Base-by-base conservation (phyloP, 164 flowering plant genomes). In the Vitis amurensis region DNA sequence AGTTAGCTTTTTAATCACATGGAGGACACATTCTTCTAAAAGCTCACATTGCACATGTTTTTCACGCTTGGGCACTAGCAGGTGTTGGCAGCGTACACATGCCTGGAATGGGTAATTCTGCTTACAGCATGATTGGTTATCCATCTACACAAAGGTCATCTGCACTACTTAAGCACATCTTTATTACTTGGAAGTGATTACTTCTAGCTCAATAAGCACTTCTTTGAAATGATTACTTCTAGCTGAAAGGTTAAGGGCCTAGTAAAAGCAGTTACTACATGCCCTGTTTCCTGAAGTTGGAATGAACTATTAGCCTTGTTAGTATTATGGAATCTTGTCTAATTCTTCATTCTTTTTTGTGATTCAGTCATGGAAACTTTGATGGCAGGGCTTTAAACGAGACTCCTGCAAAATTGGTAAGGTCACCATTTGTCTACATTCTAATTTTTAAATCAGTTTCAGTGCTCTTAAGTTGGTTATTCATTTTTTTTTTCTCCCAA, bases 1-100 rank as follows among this genome's bases (percentile, higher is more conserved):
- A 63, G 68, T 66, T 68, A 74, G 69, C 76, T 73, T 17, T 61
- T 76, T 77, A 77, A 80, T 79, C 88, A 86, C 87, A 59, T 79
- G 79, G 72, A 80, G 65, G 69, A 73, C 90, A 89, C 92, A 55
- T 81, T 81, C 70, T 74, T 85, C 82, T 80, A 77, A 82, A 81
- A 74, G 88, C 94, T 95, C 96, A 91, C 83, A 29, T 79, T 90
- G 86, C 98, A 94, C 98, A 88, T 91, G 86, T 92, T 88, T 91
- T 88, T 88, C 97, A 91, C 97, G 78, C 81, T 86, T 90, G 90
- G 91, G 82, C 99, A 87, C 94, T 88, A 90, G 88, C 97, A 93
- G 98, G 98, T 85, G 68, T 84, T 88, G 93, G 97, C 93, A 89
- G 97, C 97, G 67, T 77, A 76, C 91, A 92, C 95, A 70, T 81